These are phyloP conservation scores for Isabelozyma gotoi DNA, from an alignment of 805 yeast genomes.

Conservation along the genomic window DNA sequence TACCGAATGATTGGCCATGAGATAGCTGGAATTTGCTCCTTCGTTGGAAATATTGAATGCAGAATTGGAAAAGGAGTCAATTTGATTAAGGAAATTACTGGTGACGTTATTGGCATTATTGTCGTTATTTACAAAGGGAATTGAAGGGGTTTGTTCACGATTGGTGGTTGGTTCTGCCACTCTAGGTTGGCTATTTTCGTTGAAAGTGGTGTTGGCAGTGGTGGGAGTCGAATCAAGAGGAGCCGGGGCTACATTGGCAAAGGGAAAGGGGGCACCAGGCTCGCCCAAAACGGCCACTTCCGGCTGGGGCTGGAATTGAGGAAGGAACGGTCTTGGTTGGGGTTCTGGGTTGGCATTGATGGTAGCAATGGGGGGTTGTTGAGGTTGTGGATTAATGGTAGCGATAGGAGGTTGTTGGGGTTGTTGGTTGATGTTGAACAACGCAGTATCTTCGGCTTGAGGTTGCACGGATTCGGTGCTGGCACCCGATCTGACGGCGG, in stretches of 20 bases:
- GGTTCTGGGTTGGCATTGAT: too few relatives aligned
- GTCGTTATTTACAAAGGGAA: background rate
- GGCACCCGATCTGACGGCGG: background rate
- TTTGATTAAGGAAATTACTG: background rate
- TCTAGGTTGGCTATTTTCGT: background rate
- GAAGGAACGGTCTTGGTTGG: too few relatives aligned
- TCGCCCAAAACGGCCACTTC: too few relatives aligned
- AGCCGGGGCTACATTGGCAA: background rate
- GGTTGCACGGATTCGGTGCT: slow-evolving; percentile 4
- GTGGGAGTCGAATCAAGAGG: background rate
- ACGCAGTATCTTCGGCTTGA: background rate
- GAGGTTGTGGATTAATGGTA: too few relatives aligned
- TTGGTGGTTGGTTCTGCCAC: background rate
- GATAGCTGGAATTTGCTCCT: background rate
- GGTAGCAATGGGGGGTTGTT: too few relatives aligned
- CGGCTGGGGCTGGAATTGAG: background rate
- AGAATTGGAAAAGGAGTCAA: background rate
- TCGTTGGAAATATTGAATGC: background rate
- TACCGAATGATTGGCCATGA: slow-evolving; percentile 7
- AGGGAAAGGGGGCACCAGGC: background rate
- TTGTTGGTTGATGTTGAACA: background rate
- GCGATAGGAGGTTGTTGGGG: too few relatives aligned
- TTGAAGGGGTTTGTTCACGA: background rate
- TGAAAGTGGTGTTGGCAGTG: background rate
- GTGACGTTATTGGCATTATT: slow-evolving; percentile 1